Evolutionary conservation across 192 early-diverging fungal species (phyloP), one percentile per base, ranked within the genome.

Genomic region (Anaeromyces robustus): DNA sequence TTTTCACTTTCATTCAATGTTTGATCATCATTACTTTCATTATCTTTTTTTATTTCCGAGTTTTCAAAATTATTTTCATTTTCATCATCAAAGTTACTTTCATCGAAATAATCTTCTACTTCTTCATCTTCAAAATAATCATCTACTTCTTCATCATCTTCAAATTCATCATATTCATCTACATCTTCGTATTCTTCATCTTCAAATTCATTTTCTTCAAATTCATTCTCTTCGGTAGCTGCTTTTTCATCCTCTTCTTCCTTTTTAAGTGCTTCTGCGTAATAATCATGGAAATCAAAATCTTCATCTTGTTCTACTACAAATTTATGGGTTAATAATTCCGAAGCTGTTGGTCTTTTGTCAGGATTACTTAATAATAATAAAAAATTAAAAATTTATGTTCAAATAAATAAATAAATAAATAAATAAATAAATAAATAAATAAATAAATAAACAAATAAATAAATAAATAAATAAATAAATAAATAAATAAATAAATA

Each of bases 291-390:
- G 11, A n/a, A 68, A n/a, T 68, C 26, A n/a, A 68, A 68, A 22
- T n/a, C 11, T 68, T 68, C 52, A 68, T 68, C 52, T n/a, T 68
- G 52, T n/a, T 68, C 52, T 26, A 68, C 28, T 14, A 88, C 86
- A 86, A 97, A 98, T 28, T 86, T 80, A 86, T 97, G 90, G 1
- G 85, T 78, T n/a, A 92, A 84, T 31, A 90, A 80, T 80, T 92
- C 86, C 1, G 87, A 80, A 5, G 96, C 97, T 1, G 95, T 92
- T 78, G 94, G 94, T 30, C 97, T 87, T 32, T 85, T 80, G 31
- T 90, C 91, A 12, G 96, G 94, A 81, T 96, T 92, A 29, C 92
- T 92, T 19, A 79, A n/a, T n/a, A n/a, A n/a, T n/a, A n/a, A n/a
- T n/a, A n/a, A n/a, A n/a, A n/a, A n/a, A n/a, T n/a, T n/a, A n/a